Conservation (phyloP, 495 filamentous ascomycete species). For the Trichoderma reesei region DNA sequence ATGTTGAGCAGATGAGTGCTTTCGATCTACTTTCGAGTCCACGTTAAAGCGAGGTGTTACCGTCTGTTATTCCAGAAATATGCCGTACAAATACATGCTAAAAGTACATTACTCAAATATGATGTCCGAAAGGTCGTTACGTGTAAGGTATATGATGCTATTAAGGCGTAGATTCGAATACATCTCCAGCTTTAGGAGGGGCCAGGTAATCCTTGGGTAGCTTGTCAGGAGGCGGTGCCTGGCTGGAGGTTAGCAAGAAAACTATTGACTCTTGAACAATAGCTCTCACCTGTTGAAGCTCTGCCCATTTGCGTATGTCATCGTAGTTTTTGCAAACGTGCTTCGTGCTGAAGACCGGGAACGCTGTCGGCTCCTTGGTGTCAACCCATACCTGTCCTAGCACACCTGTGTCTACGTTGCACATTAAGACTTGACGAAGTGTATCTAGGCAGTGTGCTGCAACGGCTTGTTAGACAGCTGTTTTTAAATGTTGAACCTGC, state of each 20-base stretch:
- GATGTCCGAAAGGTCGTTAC: too few relatives aligned
- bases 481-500: not conserved
- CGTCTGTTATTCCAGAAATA: too few relatives aligned
- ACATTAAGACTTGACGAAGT: slow-evolving; percentile 48
- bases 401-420: slow-evolving; percentile 40
- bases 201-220: not conserved
- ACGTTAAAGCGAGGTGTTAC: not conserved
- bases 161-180: not conserved
- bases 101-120: too few relatives aligned
- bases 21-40: not conserved
- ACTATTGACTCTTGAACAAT: too few relatives aligned
- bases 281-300: slow-evolving; percentile 29
- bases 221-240: slow-evolving; percentile 6
- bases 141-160: not conserved
- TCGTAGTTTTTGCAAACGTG: slow-evolving; percentile 50
- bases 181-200: not conserved
- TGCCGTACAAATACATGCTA: too few relatives aligned
- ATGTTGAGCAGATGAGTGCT: not conserved
- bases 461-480: not conserved
- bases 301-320: slow-evolving; percentile 39
- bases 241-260: not conserved
- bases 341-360: slow-evolving; percentile 45
- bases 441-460: slow-evolving; percentile 45
- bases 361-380: slow-evolving; percentile 31
- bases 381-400: slow-evolving; percentile 45